Evolutionary conservation across 1,284 basidiomycete species (phyloP).

Genomic region (Erythrobasidium hasegawianum): DNA sequence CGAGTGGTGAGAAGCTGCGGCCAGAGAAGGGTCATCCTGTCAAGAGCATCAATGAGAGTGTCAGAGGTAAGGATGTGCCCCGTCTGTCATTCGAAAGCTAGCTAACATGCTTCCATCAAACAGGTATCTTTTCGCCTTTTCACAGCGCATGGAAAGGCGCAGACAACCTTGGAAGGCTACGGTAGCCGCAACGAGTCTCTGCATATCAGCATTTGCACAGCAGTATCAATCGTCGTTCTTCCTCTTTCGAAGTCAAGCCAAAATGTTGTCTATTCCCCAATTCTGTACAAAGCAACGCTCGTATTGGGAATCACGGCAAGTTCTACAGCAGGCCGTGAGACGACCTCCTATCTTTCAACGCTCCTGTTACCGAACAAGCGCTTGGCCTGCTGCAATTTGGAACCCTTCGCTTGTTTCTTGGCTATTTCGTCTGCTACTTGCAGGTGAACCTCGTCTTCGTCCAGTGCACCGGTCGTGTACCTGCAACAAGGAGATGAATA

Average conservation of each 20-base stretch:
- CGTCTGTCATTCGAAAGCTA: background rate
- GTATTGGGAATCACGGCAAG: no score
- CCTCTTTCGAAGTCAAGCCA: no score
- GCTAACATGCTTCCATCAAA: background rate
- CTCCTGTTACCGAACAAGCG: background rate
- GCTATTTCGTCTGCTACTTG: slow-evolving; percentile 39
- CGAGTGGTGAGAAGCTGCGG: slow-evolving; percentile 76
- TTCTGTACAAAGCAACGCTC: no score
- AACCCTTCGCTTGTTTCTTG: slow-evolving; percentile 21
- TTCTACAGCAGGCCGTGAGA: no score
- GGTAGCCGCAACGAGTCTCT: background rate
- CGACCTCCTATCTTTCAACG: no score
- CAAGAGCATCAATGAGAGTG: slow-evolving; percentile 69
- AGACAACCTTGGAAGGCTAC: slow-evolving; percentile 24
- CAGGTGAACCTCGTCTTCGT: slow-evolving; percentile 44
- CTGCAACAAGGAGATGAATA: no score
- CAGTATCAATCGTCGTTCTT: no score
- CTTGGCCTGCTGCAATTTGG: background rate
- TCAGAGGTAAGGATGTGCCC: slow-evolving; percentile 68
- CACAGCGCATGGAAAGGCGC: slow-evolving; percentile 23
- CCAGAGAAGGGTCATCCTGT: slow-evolving; percentile 66
- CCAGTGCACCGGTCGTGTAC: slow-evolving; percentile 45
- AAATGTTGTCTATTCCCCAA: no score
- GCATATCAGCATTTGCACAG: no score
- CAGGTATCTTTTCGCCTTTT: slow-evolving; percentile 32